Evolutionary conservation across 1,284 basidiomycete species (phyloP), one percentile per base, ranked within the genome.

Genomic region (Tilletia caries): DNA sequence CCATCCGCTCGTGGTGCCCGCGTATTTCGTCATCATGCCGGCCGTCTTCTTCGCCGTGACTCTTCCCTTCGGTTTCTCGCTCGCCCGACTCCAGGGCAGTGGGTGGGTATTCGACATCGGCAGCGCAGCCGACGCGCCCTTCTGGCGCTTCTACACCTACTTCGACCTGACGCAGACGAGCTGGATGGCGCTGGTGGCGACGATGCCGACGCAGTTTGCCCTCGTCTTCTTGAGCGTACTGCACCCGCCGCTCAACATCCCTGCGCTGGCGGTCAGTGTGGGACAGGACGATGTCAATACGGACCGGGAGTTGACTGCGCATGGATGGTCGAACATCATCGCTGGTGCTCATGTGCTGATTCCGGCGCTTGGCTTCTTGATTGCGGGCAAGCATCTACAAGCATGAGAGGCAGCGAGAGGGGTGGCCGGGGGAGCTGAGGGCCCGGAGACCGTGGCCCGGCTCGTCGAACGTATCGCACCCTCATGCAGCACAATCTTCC

Each of bases 51-150:
- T 98, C 83, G 82, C 91, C 65, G 85, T 94, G 64, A 64, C 81
- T 0, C 32, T 48, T 18, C 29, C 48, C 20, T 88, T 92, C 1
- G 86, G 87, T 0, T 88, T 89, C 62, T 86, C 91, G 73, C 84
- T 97, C 20, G 84, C 82, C 1, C 83, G 83, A 18, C 85, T 98
- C 23, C 86, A 93, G 29, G 79, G 85, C 12, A 83, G 85, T 0
- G 92, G 93, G 0, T 98, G 94, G 94, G 84, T 98, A n/a, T 96
- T 98, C 79, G 90, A 95, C 82, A 88, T 92, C 65, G 89, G 88
- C 64, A 67, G 70, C 20, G 67, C 73, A 6, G 73, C 81, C 15
- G 70, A 78, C 33, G 75, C 81, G 3, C 75, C 79, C 6, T 82
- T 83, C 68, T 83, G 77, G 54, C 75, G 76, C 12, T 84, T 83